phyloP scores from a whole-genome alignment of 2,329 filamentous ascomycete genomes.

The Colletotrichum kahawae region DNA sequence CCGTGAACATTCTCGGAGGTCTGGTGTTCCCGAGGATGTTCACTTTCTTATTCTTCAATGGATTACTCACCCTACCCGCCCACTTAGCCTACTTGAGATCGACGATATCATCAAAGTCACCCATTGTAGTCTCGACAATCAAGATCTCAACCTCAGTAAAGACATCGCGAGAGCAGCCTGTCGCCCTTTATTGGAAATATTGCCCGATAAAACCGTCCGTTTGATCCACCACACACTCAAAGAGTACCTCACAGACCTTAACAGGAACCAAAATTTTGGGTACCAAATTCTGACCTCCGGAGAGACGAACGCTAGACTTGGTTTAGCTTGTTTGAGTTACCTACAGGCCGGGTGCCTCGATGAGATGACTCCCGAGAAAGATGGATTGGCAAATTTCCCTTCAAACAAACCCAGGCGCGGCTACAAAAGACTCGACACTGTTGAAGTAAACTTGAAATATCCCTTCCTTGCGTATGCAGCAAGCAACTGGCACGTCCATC shows the following conservation, averaged over 20 bases:
- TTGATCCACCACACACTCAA: background rate
- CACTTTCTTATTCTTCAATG: conserved; percentile 44
- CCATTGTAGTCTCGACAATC: background rate
- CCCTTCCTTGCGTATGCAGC: conserved; percentile 34
- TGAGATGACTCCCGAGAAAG: background rate
- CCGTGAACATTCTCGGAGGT: conserved; percentile 37
- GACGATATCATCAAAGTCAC: conserved; percentile 25
- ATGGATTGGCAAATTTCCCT: accelerated
- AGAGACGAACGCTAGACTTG: background rate
- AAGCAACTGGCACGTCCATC: conserved; percentile 34
- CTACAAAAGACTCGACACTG: background rate
- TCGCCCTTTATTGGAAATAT: background rate
- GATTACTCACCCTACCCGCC: conserved; percentile 44
- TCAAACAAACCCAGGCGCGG: background rate
- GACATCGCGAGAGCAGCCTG: background rate
- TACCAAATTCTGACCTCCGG: background rate
- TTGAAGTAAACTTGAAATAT: conserved; percentile 14
- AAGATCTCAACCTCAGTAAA: background rate
- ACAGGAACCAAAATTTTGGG: background rate
- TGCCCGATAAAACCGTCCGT: background rate
- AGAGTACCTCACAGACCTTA: background rate
- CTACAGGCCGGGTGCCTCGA: conserved; percentile 24
- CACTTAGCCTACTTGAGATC: conserved; percentile 47
- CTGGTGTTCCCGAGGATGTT: conserved; percentile 32
- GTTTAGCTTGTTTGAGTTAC: conserved; percentile 20